Percentiles rank a stretch among this genome's conserved stretches.
These are phyloP conservation scores for Brassica incana DNA, from an alignment of 345 rosid genomes.

Conservation along the genomic window DNA sequence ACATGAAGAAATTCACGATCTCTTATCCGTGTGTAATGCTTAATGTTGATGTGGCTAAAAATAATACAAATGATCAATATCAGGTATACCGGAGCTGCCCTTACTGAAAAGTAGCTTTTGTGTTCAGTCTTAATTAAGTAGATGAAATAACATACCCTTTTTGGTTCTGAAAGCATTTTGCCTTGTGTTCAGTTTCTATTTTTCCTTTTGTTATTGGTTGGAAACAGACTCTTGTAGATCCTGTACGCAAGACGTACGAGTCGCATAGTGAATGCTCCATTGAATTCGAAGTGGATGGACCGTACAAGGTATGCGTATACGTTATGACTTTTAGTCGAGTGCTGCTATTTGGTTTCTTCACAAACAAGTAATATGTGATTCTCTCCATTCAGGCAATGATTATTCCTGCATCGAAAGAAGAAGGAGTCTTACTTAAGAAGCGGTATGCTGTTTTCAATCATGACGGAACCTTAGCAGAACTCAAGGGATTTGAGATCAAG, in stretches of 20 bases:
- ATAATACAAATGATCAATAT: conserved; percentile 94
- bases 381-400: conserved; percentile 80
- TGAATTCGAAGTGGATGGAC: conserved; percentile 99
- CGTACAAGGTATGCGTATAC: conserved; percentile 76
- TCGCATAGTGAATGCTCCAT: conserved; percentile 96
- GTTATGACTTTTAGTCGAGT: conserved; percentile 17
- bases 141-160: not conserved
- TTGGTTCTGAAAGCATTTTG: conserved; percentile 25
- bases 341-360: conserved; percentile 28
- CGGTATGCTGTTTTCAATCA: conserved; percentile 98
- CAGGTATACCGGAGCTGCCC: conserved; percentile 55
- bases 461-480: conserved; percentile 98
- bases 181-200: conserved; percentile 23
- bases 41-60: conserved; percentile 87
- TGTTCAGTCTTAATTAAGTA: conserved; percentile 15
- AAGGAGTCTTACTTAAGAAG: conserved; percentile 91
- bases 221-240: conserved; percentile 76
- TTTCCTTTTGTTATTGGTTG: conserved; percentile 27
- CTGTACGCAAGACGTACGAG: conserved; percentile 67
- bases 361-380: conserved; percentile 8
- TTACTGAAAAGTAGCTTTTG: not conserved
- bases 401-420: conserved; percentile 98
- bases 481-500: conserved; percentile 98
- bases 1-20: conserved; percentile 78
- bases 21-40: conserved; percentile 99